Base-by-base conservation (phyloP, 1,284 basidiomycete genomes). In the Cryptococcus sp. region DNA sequence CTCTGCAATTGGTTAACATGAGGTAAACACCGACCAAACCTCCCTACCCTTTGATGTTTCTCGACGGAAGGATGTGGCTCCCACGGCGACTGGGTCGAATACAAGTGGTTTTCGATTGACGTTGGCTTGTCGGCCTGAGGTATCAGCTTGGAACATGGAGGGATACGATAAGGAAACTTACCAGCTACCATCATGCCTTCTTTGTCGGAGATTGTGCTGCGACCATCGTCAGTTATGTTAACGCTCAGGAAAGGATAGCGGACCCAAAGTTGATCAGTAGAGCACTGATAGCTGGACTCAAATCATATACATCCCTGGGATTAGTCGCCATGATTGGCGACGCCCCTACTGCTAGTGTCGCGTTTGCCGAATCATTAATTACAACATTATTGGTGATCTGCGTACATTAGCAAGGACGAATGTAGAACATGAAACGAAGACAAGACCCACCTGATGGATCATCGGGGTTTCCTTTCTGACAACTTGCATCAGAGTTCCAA, bases 321-420 rank as follows among this genome's bases (percentile, higher is more conserved):
- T 87, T 84, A 34, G 87, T 87, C 4, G 90, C 88, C 93, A 97
- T 98, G 71, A 97, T 95, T 1, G 94, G 94, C 52, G 89, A 92
- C 11, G 86, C 90, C 36, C 89, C 88, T 4, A 97, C 74, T 0
- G 92, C 90, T 7, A 98, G 81, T 0, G 93, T 94, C 2, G 89
- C 83, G 73, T 97, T 98, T 15, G 93, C 92, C 2, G 88, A 90
- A 78, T 95, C 90, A 36, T 86, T 93, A 23, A 87, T 86, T 32
- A 92, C 91, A 36, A 97, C 93, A 51, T 83, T 86, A 68, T 95
- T 95, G 2, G 93, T 95, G 64, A 95, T 91, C 86, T 94, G 65
- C 38, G 13, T 41, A 34, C 23, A 44, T 45, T 35, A 45, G 36
- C 41, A 8, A 32, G 4, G 4, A 23, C 14, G 11, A 34, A 33